These are phyloP conservation scores for Leccinellum rugosiceps DNA, from an alignment of 768 basidiomycete species.

Conservation along the genomic window DNA sequence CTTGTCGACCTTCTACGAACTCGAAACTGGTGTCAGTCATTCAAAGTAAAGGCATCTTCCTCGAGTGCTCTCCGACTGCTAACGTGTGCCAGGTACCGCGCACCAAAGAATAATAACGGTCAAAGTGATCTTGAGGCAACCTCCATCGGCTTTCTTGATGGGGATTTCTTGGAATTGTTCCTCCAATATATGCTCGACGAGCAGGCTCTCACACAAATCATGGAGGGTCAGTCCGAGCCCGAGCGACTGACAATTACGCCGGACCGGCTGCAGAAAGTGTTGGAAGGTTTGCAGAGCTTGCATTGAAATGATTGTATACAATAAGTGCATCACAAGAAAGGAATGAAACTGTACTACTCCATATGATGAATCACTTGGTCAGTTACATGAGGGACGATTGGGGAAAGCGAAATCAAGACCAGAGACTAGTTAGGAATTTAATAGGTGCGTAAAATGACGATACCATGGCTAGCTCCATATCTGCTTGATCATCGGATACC, in stretches of 20 bases:
- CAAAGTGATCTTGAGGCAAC: constrained; percentile 53
- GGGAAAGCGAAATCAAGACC: constrained; percentile 9
- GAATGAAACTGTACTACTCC: constrained; percentile 17
- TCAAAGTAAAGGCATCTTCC: constrained; percentile 44
- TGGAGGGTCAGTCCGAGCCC: constrained; percentile 54
- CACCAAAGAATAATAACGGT: constrained; percentile 57
- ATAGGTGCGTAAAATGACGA: constrained; percentile 2
- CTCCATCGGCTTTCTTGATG: constrained; percentile 81
- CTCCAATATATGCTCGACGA: constrained; percentile 41
- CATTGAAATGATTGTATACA: constrained; percentile 37
- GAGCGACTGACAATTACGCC: constrained; percentile 51
- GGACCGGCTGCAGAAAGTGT: constrained; percentile 33
- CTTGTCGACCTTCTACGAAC: constrained; percentile 50
- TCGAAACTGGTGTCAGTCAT: constrained; percentile 57
- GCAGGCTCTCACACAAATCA: constrained; percentile 46
- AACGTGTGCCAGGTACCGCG: constrained; percentile 53
- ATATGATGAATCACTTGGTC: not conserved
- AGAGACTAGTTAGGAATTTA: constrained; percentile 11
- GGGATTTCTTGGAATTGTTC: constrained; percentile 77
- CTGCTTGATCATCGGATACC: constrained; percentile 20
- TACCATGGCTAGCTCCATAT: constrained; percentile 1
- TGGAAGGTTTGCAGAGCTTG: constrained; percentile 54
- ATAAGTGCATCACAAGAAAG: constrained; percentile 14
- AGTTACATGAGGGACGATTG: constrained; percentile 1
- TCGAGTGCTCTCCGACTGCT: not conserved